Evolutionary conservation across 2,329 filamentous ascomycete species (phyloP), one percentile per base, ranked within the genome.

Genomic region (Bipolaris bicolor): DNA sequence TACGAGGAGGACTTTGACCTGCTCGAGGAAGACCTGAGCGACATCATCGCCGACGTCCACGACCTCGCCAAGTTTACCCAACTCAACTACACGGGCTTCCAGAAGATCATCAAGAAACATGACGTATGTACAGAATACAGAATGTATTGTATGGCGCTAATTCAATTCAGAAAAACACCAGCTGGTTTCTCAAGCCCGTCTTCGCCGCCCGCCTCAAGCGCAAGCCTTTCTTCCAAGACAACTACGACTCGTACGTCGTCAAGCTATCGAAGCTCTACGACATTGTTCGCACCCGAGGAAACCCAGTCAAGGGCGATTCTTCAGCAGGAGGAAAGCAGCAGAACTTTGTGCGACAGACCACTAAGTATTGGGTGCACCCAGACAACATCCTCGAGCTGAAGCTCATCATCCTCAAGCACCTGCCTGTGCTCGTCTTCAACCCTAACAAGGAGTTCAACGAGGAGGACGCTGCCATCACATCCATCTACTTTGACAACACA

Each of bases 51-150:
- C 67, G 94, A 99, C 73, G 95, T 99, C 20, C 94, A 99, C 78
- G 95, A 99, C 72, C 84, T 99, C 58, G 93, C 95, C 77, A 98
- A 98, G 80, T 99, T 97, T 76, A 96, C 96, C 6, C 94, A 97
- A 80, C 81, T 99, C 74, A 99, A 99, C 80, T 99, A 99, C 75
- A 98, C 94, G 0, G 95, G 95, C 5, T 99, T 99, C 76, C 96
- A 97, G 82, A 99, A 99, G 83, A 99, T 99, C 63, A 97, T 99
- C 79, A 99, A 99, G 84, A 99, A 99, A 83, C 95, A 99, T 77
- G 95, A 97, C 80, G 91, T 94, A 78, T 68, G 90, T 48, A 20
- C 34, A 5, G 4, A 6, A 41, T 31, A 22, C 70, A 58, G 20
- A 9, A n/a, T 5, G 3, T 18, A 15, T 9, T 50, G 37, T 48